Conservation (phyloP, 257 asterid genomes). For the Nicotiana sylvestris region DNA sequence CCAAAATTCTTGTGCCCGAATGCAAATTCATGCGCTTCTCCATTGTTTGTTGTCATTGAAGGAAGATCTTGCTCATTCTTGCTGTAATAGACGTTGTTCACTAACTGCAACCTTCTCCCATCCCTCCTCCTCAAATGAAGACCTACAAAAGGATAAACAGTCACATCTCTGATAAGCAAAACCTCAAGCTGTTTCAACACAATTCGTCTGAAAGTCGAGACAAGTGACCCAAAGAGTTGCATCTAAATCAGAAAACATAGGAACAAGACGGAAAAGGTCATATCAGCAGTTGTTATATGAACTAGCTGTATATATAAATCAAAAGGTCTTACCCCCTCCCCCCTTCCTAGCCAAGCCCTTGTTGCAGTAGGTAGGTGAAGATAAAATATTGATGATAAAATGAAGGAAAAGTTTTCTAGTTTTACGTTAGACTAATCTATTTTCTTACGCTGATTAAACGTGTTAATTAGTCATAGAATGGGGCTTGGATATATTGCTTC, state of each 20-base stretch:
- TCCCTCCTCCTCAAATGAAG: background rate
- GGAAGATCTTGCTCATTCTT: background rate
- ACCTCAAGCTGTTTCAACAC: background rate
- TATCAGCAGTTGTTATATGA: background rate
- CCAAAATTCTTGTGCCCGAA: background rate
- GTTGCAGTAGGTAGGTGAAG: background rate
- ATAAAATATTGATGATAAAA: background rate
- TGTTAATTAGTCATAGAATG: background rate
- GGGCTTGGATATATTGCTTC: background rate
- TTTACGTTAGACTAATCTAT: background rate
- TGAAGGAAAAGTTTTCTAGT: background rate
- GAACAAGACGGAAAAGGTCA: background rate
- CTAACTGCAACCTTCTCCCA: background rate
- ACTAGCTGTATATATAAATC: background rate
- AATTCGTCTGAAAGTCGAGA: background rate
- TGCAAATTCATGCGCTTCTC: background rate
- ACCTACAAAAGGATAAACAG: background rate
- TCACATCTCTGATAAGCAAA: background rate
- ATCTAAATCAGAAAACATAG: background rate
- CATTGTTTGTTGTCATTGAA: background rate
- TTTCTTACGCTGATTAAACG: background rate
- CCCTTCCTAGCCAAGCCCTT: background rate
- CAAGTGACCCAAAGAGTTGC: background rate
- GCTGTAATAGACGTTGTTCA: background rate
- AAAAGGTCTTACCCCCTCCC: background rate